phyloP scores from a whole-genome alignment of 371 early-diverging fungal genomes.

The Syncephalastrum sp. region DNA sequence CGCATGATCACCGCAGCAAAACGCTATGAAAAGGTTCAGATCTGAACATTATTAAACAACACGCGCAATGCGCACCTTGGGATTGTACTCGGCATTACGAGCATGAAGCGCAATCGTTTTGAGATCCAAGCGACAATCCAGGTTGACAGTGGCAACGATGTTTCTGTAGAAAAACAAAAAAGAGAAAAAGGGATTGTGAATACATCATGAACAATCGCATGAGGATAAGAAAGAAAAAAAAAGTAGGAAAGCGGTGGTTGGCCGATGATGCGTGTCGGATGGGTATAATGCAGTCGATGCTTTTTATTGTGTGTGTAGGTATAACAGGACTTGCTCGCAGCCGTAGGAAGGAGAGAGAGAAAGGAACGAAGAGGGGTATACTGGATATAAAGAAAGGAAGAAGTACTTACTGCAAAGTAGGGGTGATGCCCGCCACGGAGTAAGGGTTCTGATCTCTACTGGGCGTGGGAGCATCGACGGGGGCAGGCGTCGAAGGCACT shows the following conservation, averaged over 20 bases:
- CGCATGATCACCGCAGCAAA: slow-evolving; percentile 99
- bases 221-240: slow-evolving; percentile 6
- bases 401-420: slow-evolving; percentile 79
- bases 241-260: slow-evolving; percentile 1
- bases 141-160: slow-evolving; percentile 99
- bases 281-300: slow-evolving; percentile 3
- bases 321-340: neutral
- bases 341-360: neutral
- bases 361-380: slow-evolving; percentile 2
- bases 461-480: slow-evolving; percentile 52
- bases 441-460: slow-evolving; percentile 54
- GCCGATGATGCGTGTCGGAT: neutral
- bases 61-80: slow-evolving; percentile 79
- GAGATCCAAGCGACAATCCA: slow-evolving; percentile 98
- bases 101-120: slow-evolving; percentile 99
- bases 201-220: slow-evolving; percentile 11
- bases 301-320: slow-evolving; percentile 2
- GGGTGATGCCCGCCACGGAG: slow-evolving; percentile 74
- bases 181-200: slow-evolving; percentile 5
- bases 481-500: slow-evolving; percentile 51
- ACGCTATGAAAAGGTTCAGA: slow-evolving; percentile 65
- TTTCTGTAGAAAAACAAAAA: slow-evolving; percentile 63
- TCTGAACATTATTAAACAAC: slow-evolving; percentile 4
- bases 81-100: slow-evolving; percentile 99
- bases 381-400: slow-evolving; percentile 5